Conservation (phyloP, 2,329 filamentous ascomycete genomes). For the Aspergillus sergii region DNA sequence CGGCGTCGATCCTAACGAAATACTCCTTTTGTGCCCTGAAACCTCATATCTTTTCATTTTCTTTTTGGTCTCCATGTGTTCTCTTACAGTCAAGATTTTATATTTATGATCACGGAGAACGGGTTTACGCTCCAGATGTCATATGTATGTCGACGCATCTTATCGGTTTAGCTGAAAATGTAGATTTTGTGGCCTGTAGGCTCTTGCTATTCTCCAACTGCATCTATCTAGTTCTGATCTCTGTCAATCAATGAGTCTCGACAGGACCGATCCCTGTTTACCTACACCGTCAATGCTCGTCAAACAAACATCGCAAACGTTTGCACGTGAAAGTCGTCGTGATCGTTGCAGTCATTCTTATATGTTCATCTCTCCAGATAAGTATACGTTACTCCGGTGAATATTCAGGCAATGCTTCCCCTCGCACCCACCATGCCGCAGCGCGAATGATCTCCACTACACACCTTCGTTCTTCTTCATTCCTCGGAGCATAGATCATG, state of each 20-base stretch:
- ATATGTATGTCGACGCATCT: constrained; percentile 6
- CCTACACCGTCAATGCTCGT: neutral
- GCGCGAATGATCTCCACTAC: constrained; percentile 72
- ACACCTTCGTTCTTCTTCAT: constrained; percentile 67
- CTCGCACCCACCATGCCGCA: constrained; percentile 65
- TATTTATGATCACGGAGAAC: constrained; percentile 20
- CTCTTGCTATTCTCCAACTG: neutral
- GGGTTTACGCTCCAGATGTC: constrained; percentile 10
- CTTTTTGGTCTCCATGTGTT: constrained; percentile 18
- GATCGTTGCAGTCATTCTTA: neutral
- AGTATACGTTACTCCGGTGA: neutral
- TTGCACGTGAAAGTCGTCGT: neutral
- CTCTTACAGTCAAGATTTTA: constrained; percentile 16
- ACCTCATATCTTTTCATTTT: constrained; percentile 26
- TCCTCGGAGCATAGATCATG: constrained; percentile 79
- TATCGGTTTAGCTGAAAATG: constrained; percentile 8
- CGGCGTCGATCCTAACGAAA: constrained; percentile 33
- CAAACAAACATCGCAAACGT: neutral
- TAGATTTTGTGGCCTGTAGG: constrained; percentile 10
- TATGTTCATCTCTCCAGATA: neutral
- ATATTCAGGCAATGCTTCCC: constrained; percentile 14
- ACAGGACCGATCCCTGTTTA: neutral
- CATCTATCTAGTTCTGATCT: neutral
- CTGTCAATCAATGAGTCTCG: neutral
- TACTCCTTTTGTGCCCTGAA: constrained; percentile 27